These are phyloP conservation scores for Schwanniomyces sp. DNA, from an alignment of 805 yeast species.

Conservation along the genomic window DNA sequence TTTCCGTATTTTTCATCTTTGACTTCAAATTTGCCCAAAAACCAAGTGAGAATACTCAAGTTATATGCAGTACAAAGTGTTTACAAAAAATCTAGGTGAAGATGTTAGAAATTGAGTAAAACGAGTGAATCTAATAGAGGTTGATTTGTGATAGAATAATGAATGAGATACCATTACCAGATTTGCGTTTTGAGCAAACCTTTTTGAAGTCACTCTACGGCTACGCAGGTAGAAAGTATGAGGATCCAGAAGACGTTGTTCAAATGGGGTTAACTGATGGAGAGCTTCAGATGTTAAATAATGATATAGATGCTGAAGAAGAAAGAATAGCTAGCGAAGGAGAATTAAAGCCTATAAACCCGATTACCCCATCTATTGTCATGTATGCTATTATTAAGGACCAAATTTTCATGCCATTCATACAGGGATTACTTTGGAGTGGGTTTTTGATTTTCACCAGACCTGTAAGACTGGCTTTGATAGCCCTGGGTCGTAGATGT, in stretches of 20 bases:
- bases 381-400: constrained; percentile 51
- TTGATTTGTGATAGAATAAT: background rate
- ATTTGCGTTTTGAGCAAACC: constrained; percentile 64
- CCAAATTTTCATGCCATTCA: constrained; percentile 51
- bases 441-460: constrained; percentile 34
- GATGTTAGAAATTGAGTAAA: background rate
- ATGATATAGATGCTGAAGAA: constrained; percentile 15
- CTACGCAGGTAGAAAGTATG: constrained; percentile 24
- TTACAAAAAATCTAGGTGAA: background rate
- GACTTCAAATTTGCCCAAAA: background rate
- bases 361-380: constrained; percentile 45
- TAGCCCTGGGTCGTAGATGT: constrained; percentile 23
- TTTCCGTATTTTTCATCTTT: background rate
- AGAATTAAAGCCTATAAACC: constrained; percentile 25
- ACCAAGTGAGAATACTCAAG: background rate
- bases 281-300: constrained; percentile 17
- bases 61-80: background rate
- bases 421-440: constrained; percentile 52
- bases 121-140: background rate
- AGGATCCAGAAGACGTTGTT: constrained; percentile 1
- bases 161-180: constrained; percentile 45
- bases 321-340: background rate
- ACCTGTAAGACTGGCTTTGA: constrained; percentile 32
- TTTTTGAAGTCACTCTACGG: constrained; percentile 39
- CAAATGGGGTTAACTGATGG: constrained; percentile 12